phyloP scores from a whole-genome alignment of 2,329 filamentous ascomycete genomes.

The Cercospora sp. region DNA sequence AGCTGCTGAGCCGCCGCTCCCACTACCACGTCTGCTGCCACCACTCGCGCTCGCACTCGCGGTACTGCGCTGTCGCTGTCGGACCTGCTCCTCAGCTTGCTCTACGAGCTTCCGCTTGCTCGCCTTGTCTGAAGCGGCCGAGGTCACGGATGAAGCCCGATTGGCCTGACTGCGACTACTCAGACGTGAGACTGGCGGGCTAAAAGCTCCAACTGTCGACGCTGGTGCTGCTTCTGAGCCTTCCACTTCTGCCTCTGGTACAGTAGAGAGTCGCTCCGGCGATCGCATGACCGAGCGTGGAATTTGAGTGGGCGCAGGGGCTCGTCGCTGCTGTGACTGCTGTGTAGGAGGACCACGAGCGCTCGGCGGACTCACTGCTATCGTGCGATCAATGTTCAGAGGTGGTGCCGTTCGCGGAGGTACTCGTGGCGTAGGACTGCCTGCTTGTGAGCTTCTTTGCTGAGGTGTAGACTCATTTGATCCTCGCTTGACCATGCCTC shows the following conservation, averaged over 20 bases:
- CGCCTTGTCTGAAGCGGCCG: slow-evolving; percentile 36
- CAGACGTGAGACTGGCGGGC: slow-evolving; percentile 32
- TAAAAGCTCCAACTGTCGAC: slow-evolving; percentile 16
- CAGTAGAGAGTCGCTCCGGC: slow-evolving; percentile 37
- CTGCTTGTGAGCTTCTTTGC: slow-evolving; percentile 17
- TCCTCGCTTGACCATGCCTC: slow-evolving; percentile 86
- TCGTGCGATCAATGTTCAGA: slow-evolving; percentile 36
- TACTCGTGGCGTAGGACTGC: slow-evolving; percentile 18
- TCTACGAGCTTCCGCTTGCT: slow-evolving; percentile 38
- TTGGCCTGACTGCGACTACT: slow-evolving; percentile 31
- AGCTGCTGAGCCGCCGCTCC: slow-evolving; percentile 16
- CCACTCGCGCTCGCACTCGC: slow-evolving; percentile 18
- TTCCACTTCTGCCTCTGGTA: slow-evolving; percentile 34
- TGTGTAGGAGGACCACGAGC: slow-evolving; percentile 10
- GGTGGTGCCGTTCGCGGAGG: slow-evolving; percentile 8
- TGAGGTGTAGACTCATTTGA: slow-evolving; percentile 34
- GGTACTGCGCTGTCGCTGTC: slow-evolving; percentile 30
- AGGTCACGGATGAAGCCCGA: slow-evolving; percentile 29
- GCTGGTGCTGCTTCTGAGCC: slow-evolving; percentile 22
- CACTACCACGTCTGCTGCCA: slow-evolving; percentile 15
- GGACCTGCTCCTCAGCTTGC: slow-evolving; percentile 35
- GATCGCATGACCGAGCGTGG: slow-evolving; percentile 27
- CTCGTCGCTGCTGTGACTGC: slow-evolving; percentile 8
- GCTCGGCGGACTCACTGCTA: slow-evolving; percentile 35
- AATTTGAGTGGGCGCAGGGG: slow-evolving; percentile 1